Percentiles rank a stretch among this genome's conserved stretches.
Evolutionary conservation across 305 asterid species (phyloP).

Genomic region (Withania somnifera): DNA sequence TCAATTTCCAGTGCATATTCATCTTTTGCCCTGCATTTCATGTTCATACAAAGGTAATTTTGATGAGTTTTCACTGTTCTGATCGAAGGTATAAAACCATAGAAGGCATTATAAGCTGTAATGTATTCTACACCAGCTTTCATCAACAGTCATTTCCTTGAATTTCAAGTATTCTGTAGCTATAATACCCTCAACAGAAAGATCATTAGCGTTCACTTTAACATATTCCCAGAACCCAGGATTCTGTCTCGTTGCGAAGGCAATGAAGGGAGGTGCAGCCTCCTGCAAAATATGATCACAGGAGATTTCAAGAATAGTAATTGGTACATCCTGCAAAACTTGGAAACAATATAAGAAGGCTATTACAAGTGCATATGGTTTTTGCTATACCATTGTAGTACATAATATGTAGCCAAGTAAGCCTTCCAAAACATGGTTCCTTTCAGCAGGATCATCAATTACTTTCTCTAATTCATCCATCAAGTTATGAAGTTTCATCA

Average conservation of each 20-base stretch:
- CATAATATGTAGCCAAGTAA: conserved; percentile 78
- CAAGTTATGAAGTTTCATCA: conserved; percentile 50
- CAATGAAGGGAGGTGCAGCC: conserved; percentile 81
- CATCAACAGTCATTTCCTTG: conserved; percentile 65
- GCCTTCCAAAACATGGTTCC: conserved; percentile 63
- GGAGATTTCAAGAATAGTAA: background rate
- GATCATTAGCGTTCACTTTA: conserved; percentile 64
- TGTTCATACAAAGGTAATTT: background rate
- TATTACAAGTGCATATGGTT: background rate
- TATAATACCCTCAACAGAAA: conserved; percentile 68
- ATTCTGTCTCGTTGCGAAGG: conserved; percentile 64
- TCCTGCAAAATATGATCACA: conserved; percentile 36
- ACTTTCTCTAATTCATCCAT: conserved; percentile 79
- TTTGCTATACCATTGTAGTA: conserved; percentile 55
- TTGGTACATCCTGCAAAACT: background rate
- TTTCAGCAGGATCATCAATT: conserved; percentile 52
- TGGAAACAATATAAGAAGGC: background rate
- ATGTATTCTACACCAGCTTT: conserved; percentile 42
- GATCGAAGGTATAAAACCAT: background rate
- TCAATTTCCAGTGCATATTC: conserved; percentile 76
- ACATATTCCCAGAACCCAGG: conserved; percentile 93
- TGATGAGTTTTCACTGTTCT: background rate
- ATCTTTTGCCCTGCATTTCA: conserved; percentile 71
- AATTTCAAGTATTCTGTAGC: conserved; percentile 62
- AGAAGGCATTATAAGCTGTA: background rate